phyloP scores from a whole-genome alignment of 139 green algal species.

The Nannochloris sp. region DNA sequence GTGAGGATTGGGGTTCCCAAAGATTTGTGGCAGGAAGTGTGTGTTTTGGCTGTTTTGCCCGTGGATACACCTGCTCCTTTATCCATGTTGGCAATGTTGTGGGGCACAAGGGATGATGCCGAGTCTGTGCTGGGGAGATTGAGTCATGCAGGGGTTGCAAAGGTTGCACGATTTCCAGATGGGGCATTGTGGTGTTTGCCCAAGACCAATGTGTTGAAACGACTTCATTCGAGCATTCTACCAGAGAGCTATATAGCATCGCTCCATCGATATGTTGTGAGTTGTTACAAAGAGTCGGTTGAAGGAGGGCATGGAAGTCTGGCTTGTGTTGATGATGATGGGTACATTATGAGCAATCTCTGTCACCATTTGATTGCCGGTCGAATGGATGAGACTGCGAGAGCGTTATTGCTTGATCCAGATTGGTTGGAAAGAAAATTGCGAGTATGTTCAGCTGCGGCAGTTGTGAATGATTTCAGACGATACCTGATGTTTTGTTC shows the following conservation, averaged over 20 bases:
- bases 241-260: too few species aligned
- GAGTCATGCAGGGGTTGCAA: slow-evolving; percentile 27
- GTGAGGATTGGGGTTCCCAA: slow-evolving; percentile 17
- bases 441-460: slow-evolving; percentile 47
- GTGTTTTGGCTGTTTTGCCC: slow-evolving; percentile 37
- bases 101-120: slow-evolving; percentile 16
- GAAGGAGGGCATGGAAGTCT: neutral
- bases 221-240: too few species aligned
- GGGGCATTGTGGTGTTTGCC: slow-evolving; percentile 36
- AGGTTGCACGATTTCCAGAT: slow-evolving; percentile 29
- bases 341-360: slow-evolving; percentile 65
- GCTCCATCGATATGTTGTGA: too few species aligned
- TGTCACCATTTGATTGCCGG: slow-evolving; percentile 56
- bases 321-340: neutral
- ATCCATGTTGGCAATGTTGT: slow-evolving; percentile 47
- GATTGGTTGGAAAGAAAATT: slow-evolving; percentile 73
- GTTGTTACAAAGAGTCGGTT: too few species aligned
- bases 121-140: slow-evolving; percentile 11
- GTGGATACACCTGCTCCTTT: slow-evolving; percentile 46
- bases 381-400: slow-evolving; percentile 20
- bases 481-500: slow-evolving; percentile 28
- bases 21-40: slow-evolving; percentile 7
- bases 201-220: slow-evolving; percentile 13
- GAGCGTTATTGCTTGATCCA: slow-evolving; percentile 48
- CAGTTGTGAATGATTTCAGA: slow-evolving; percentile 65